phyloP scores from a whole-genome alignment of 352 stramenopile genomes.

The Discostella stelligera region DNA sequence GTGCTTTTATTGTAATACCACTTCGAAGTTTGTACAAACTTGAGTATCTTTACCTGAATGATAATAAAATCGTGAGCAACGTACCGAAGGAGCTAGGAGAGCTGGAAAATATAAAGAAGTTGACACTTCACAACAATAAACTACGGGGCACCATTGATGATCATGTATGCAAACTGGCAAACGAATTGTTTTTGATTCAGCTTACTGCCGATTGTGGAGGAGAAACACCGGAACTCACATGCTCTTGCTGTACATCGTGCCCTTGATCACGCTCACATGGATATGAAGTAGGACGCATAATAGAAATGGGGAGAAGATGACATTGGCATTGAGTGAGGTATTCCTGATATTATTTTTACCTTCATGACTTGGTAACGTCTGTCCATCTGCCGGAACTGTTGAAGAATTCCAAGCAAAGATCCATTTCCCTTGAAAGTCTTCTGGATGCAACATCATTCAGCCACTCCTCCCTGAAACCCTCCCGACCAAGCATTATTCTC shows the following conservation, averaged over 20 bases:
- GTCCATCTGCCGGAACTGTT: not conserved
- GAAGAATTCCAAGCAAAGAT: not conserved
- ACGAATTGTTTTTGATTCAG: conserved; percentile 44
- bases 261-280: not conserved
- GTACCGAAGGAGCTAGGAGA: conserved; percentile 49
- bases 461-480: not conserved
- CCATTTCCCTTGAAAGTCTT: not conserved
- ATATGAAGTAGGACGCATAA: no score
- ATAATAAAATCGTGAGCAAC: conserved; percentile 33
- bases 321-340: no score
- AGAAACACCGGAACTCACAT: conserved; percentile 33
- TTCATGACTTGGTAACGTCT: no score
- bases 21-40: conserved; percentile 44
- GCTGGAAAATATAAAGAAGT: conserved; percentile 45
- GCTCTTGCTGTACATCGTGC: conserved; percentile 51
- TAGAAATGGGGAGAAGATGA: not conserved
- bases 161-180: conserved; percentile 39
- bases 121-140: conserved; percentile 53
- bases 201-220: conserved; percentile 53
- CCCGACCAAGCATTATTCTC: not conserved
- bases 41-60: conserved; percentile 43
- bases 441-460: not conserved
- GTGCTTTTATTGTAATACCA: not conserved
- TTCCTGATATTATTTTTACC: no score
- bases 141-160: conserved; percentile 34